phyloP scores from a whole-genome alignment of 1,284 basidiomycete genomes.

The Erythrobasidium hasegawianum region DNA sequence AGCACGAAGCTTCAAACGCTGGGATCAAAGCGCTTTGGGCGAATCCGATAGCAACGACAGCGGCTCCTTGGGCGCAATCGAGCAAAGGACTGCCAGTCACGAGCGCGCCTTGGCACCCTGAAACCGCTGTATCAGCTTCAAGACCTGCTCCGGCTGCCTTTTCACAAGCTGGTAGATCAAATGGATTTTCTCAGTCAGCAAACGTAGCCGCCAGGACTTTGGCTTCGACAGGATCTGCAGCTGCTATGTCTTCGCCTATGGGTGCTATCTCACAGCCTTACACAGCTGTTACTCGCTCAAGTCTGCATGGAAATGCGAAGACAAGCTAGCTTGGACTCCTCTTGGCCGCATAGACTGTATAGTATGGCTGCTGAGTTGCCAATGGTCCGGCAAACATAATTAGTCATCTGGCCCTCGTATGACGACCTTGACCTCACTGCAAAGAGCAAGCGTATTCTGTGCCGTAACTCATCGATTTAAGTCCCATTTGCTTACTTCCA shows the following conservation, averaged over 20 bases:
- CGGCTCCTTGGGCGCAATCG: background rate
- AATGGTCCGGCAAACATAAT: no score
- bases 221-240: constrained; percentile 20
- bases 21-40: constrained; percentile 5
- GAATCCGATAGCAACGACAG: background rate
- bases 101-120: constrained; percentile 7
- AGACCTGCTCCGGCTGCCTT: background rate
- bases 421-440: no score
- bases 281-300: background rate
- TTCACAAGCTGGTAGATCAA: background rate
- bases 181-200: background rate
- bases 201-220: background rate
- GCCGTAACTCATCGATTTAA: no score
- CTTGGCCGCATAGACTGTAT: no score
- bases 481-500: no score
- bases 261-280: constrained; percentile 18
- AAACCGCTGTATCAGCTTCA: background rate
- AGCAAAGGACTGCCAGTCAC: background rate
- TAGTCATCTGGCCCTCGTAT: no score
- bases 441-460: no score
- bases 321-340: no score
- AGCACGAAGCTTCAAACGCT: background rate
- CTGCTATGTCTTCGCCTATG: constrained; percentile 18
- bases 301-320: no score
- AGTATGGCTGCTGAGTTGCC: no score